Base-by-base conservation (phyloP, 768 basidiomycete genomes). In the Fomitopsis serialis region DNA sequence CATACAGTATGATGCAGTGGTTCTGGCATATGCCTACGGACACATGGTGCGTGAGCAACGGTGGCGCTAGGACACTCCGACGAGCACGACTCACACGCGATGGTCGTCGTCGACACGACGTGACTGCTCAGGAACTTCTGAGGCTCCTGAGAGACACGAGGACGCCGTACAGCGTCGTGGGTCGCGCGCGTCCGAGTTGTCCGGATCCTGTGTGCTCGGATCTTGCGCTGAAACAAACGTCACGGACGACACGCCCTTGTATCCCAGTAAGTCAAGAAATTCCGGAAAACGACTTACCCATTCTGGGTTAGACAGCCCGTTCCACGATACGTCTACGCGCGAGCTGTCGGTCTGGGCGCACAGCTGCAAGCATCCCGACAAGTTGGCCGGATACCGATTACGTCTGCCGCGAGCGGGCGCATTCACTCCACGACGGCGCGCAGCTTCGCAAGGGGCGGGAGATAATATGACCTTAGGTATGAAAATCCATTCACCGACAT, bases 1-100 rank as follows among this genome's bases (percentile, higher is more conserved):
- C 90, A 58, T 93, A 94, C 48, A 93, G 77, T 59, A 94, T 93
- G 54, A 89, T 76, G 63, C 90, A 93, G 57, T 92, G 87, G 54
- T 82, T 77, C 58, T 85, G 82, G 63, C 92, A 94, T 47, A 94
- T 77, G 63, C 87, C 91, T 94, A 62, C 0, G 10, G 37, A 9
- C 15, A 48, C 29, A 10, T 42, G 29, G 17, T 17, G 11, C 29
- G 43, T 8, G 11, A 36, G 43, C 19, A 2, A 22, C n/a, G n/a
- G n/a, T 25, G 8, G 7, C 21, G 29, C 3, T 11, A 11, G 29
- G 42, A 37, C 11, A 37, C 15, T 0, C 10, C 13, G 19, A 22
- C 27, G 44, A 53, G 43, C 17, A 56, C 9, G 40, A 32, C 88
- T 43, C 59, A 91, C 92, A 89, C 29, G 89, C 90, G 55, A 95